Evolutionary conservation across 1,284 basidiomycete genomes (phyloP).

Genomic region (Salmacisia buchloeana): DNA sequence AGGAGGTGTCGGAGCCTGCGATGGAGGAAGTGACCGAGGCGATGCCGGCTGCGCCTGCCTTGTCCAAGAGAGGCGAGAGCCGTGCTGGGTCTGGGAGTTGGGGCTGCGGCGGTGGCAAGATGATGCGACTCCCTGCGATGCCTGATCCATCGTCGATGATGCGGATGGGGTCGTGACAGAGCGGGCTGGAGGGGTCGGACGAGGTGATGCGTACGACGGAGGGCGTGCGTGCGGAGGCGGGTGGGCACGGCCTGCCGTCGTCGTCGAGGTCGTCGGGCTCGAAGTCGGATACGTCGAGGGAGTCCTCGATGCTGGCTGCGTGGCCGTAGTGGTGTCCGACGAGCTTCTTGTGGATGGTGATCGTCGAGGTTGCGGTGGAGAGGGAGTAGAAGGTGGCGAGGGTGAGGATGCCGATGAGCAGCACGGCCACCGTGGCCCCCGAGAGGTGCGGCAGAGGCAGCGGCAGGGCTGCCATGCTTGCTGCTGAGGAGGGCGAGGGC

Average conservation of each 20-base stretch:
- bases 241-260: background rate
- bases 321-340: constrained; percentile 3
- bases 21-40: background rate
- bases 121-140: constrained; percentile 12
- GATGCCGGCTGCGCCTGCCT: background rate
- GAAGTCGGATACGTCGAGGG: constrained; percentile 3
- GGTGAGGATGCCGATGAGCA: background rate
- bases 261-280: constrained; percentile 5
- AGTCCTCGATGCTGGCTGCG: background rate
- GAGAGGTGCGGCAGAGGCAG: background rate
- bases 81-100: background rate
- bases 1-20: constrained; percentile 1
- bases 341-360: constrained; percentile 10
- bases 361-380: background rate
- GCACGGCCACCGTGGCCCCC: background rate
- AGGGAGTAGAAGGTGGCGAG: constrained; percentile 2
- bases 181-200: constrained; percentile 35
- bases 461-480: too few relatives aligned
- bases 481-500: background rate
- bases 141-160: constrained; percentile 27
- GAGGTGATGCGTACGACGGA: constrained; percentile 32
- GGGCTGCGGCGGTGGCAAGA: constrained; percentile 19
- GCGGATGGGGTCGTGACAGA: constrained; percentile 33
- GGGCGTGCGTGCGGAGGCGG: background rate
- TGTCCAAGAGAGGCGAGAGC: constrained; percentile 11